Evolutionary conservation across 345 rosid genomes (phyloP), one percentile per base, ranked within the genome.

Genomic region (Ceriops decandra): DNA sequence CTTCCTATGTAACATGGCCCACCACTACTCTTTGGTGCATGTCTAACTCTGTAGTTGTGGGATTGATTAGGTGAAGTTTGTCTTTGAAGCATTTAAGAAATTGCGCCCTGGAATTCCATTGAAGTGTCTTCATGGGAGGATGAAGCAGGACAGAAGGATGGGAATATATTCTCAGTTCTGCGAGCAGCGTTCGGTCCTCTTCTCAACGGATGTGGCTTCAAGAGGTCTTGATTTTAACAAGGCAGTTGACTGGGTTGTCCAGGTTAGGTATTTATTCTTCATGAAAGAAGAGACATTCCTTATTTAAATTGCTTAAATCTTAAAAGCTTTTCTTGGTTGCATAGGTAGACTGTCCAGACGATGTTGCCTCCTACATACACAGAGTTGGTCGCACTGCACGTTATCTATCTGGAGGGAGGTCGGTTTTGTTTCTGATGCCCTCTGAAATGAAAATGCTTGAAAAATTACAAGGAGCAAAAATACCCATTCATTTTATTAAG

Each of bases 311-410:
- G 68, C 32, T 71, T 57, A 68, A 38, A 46, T 63, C 30, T 64
- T 73, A 53, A 56, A 58, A 53, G 38, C 58, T 62, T 62, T 57
- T 31, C 69, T 52, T 69, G 27, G 62, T 47, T 56, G 52, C 56
- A 22, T 81, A 95, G 99, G 80, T 87, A 68, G 97, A 95, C 77
- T 91, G 97, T 80, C 99, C 99, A 16, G 99, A 95, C 51, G 93
- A 95, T 76, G 95, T 88, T 71, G 84, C 87, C 65, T 84, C 96
- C 63, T 95, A 95, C 87, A 89, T 91, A 69, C 96, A 95, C 74
- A 90, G 99, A 77, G 99, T 88, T 77, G 99, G 99, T 58, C 96
- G 97, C 31, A 95, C 99, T 22, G 99, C 99, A 67, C 93, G 99
- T 38, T 87, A 85, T 80, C 73, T 66, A 52, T 78, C 91, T 33